A percentile compares a stretch with the other conserved stretches of the same genome.
Evolutionary conservation across 352 stramenopile species (phyloP).

Genomic region (Elongisporangium anandrum): DNA sequence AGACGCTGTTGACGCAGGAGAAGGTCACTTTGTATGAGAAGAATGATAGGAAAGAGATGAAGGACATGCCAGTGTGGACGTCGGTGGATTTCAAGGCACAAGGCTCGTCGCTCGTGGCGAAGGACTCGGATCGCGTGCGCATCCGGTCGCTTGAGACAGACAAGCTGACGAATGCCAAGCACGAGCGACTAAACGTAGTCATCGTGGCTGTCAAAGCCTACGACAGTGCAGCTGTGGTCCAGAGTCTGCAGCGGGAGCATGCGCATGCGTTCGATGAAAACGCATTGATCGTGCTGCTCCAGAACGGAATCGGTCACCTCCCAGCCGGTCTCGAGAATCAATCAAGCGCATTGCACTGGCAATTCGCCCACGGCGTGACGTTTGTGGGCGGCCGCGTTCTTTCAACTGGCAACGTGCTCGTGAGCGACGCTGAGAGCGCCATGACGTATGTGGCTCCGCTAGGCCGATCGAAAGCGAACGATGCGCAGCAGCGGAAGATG

Average conservation of each 20-base stretch:
- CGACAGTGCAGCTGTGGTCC: constrained; percentile 38
- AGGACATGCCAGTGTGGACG: neutral
- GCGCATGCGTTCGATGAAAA: constrained; percentile 34
- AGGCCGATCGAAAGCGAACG: neutral
- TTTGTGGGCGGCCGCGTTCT: constrained; percentile 49
- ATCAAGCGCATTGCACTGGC: constrained; percentile 8
- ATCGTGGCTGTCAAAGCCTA: constrained; percentile 68
- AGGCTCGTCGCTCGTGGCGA: constrained; percentile 7
- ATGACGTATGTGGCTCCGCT: constrained; percentile 55
- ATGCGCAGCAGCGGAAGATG: constrained; percentile 10
- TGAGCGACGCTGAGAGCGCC: constrained; percentile 38
- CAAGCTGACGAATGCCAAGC: neutral
- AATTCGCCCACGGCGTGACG: constrained; percentile 61
- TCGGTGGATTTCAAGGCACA: neutral
- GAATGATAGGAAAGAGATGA: neutral
- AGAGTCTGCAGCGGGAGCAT: constrained; percentile 23
- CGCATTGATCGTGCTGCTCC: constrained; percentile 53
- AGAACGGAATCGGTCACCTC: constrained; percentile 60
- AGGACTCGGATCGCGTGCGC: constrained; percentile 18
- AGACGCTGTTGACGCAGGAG: constrained; percentile 6
- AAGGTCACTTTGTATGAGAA: constrained; percentile 8
- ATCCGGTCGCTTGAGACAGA: constrained; percentile 26
- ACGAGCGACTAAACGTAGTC: constrained; percentile 43
- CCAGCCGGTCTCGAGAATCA: constrained; percentile 5
- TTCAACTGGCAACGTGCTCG: constrained; percentile 35